These are phyloP conservation scores for Phlyctochytrium bullatum DNA, from an alignment of 192 early-diverging fungal species.

Conservation along the genomic window DNA sequence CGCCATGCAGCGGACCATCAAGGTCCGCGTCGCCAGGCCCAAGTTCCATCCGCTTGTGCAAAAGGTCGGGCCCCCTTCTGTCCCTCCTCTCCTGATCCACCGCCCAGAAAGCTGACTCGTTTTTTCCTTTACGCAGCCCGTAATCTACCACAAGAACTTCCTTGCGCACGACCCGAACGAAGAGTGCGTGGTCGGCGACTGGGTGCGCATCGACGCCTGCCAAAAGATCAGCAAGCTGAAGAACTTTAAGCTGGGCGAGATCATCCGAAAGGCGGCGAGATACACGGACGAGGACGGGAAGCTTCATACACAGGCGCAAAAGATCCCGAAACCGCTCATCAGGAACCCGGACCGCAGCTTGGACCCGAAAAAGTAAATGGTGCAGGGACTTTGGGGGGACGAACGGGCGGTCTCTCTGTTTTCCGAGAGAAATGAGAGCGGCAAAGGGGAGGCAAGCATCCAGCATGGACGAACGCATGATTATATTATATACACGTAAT, in stretches of 20 bases:
- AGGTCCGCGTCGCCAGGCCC: constrained; percentile 77
- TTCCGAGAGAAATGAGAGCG: too few species aligned
- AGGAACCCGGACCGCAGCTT: not conserved
- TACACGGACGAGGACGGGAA: constrained; percentile 36
- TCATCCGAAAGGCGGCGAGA: constrained; percentile 45
- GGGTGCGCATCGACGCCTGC: constrained; percentile 89
- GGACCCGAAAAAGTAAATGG: too few species aligned
- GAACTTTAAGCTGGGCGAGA: constrained; percentile 84
- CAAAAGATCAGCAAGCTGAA: constrained; percentile 83
- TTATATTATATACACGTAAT: not conserved
- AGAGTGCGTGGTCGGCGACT: constrained; percentile 81
- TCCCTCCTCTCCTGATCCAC: too few species aligned
- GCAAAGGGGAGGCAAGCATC: too few species aligned
- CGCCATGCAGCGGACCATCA: constrained; percentile 85
- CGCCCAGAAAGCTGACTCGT: not conserved
- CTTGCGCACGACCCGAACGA: constrained; percentile 84
- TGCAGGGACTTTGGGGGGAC: too few species aligned
- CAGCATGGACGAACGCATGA: not conserved
- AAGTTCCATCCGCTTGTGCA: constrained; percentile 77
- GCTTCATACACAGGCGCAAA: constrained; percentile 40
- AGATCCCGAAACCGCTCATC: not conserved
- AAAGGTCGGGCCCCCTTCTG: constrained; percentile 62
- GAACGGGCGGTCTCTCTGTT: too few species aligned
- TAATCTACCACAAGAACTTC: constrained; percentile 81
- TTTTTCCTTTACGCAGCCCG: constrained; percentile 49